phyloP scores from a whole-genome alignment of 345 rosid species.

The Sonneratia alba region DNA sequence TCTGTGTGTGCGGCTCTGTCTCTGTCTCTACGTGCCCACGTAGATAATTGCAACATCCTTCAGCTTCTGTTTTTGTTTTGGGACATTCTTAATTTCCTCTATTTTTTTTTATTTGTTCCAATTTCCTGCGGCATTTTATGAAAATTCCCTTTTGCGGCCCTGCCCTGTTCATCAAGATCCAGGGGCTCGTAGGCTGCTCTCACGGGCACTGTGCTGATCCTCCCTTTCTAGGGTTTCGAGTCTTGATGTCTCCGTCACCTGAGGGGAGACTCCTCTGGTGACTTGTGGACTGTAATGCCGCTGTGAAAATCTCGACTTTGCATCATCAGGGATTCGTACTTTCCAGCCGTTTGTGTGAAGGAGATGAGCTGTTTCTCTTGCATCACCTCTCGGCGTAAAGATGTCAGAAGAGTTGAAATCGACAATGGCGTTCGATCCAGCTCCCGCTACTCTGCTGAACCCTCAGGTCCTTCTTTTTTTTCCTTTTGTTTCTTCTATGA shows the following conservation, averaged over 20 bases:
- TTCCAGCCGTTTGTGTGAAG: background rate
- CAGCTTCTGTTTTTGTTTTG: background rate
- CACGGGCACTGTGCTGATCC: background rate
- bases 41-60: background rate
- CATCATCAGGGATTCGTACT: too few species aligned
- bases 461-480: constrained; percentile 32
- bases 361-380: constrained; percentile 86
- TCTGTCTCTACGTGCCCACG: background rate
- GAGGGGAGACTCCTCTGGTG: background rate
- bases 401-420: constrained; percentile 46
- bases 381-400: constrained; percentile 40
- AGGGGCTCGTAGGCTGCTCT: background rate
- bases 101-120: too few species aligned
- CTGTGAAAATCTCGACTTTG: too few species aligned
- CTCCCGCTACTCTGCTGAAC: constrained; percentile 26
- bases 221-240: constrained; percentile 3
- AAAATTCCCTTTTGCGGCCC: background rate
- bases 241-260: constrained; percentile 9
- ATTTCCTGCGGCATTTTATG: background rate
- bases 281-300: background rate
- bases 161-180: constrained; percentile 5
- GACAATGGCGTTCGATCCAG: constrained; percentile 47
- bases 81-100: background rate
- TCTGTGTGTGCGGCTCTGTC: background rate
- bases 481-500: too few species aligned